Percentiles rank a stretch among this genome's conserved stretches.
Conservation (phyloP, 108 stramenopile species). For the Nitzschia sp. region DNA sequence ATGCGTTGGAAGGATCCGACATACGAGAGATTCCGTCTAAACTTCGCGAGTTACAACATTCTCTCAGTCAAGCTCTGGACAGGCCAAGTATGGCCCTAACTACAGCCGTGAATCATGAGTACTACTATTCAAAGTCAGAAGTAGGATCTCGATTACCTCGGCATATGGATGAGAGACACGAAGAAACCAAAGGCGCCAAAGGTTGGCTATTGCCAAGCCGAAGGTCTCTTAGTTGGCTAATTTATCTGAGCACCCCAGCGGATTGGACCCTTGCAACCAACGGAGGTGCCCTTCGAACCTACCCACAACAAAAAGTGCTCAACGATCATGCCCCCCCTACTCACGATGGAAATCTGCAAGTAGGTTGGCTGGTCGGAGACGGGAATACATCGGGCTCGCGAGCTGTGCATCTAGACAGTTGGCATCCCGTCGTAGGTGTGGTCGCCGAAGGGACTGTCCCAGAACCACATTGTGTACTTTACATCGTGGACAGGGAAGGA, state of each 20-base stretch:
- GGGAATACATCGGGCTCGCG: background rate
- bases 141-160: slow-evolving; percentile 28
- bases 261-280: slow-evolving; percentile 33
- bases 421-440: slow-evolving; percentile 2
- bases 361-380: slow-evolving; percentile 46
- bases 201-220: slow-evolving; percentile 55
- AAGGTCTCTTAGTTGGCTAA: slow-evolving; percentile 52
- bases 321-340: slow-evolving; percentile 1
- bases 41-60: slow-evolving; percentile 29
- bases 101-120: slow-evolving; percentile 38
- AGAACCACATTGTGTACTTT: slow-evolving; percentile 41
- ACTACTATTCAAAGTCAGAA: slow-evolving; percentile 40
- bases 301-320: slow-evolving; percentile 17
- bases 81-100: slow-evolving; percentile 40
- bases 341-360: slow-evolving; percentile 57
- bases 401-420: slow-evolving; percentile 52
- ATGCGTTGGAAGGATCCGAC: slow-evolving; percentile 10
- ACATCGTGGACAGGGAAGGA: slow-evolving; percentile 5
- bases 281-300: slow-evolving; percentile 47
- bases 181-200: slow-evolving; percentile 54
- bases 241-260: slow-evolving; percentile 54
- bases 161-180: slow-evolving; percentile 61
- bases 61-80: slow-evolving; percentile 22
- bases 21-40: background rate
- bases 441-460: slow-evolving; percentile 3